phyloP scores from a whole-genome alignment of 768 basidiomycete genomes.

The Lentinus tigrinus region DNA sequence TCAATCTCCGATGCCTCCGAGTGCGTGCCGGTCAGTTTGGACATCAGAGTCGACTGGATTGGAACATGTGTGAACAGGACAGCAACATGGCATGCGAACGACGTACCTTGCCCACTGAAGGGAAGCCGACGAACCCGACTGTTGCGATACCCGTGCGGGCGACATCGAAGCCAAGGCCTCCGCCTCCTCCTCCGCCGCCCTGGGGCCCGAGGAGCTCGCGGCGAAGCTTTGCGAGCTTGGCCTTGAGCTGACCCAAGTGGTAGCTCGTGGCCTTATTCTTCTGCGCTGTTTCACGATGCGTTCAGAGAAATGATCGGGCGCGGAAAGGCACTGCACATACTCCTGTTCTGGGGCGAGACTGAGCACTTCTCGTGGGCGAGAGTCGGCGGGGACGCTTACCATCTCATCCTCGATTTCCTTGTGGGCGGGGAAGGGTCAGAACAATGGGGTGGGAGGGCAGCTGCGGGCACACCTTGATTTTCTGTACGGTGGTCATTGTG shows the following conservation, averaged over 20 bases:
- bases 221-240: constrained; percentile 95
- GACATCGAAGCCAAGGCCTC: constrained; percentile 94
- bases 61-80: constrained; percentile 7
- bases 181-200: constrained; percentile 83
- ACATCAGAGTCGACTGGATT: constrained; percentile 85
- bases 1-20: constrained; percentile 96
- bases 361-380: constrained; percentile 21
- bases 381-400: constrained; percentile 48
- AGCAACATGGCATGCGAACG: neutral
- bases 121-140: constrained; percentile 90
- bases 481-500: constrained; percentile 86
- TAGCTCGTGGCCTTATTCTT: constrained; percentile 97
- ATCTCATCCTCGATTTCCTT: constrained; percentile 97
- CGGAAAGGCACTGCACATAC: constrained; percentile 43
- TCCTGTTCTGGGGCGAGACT: constrained; percentile 61
- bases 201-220: constrained; percentile 84
- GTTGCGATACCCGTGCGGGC: constrained; percentile 97
- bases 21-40: constrained; percentile 93
- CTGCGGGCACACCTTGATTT: constrained; percentile 65
- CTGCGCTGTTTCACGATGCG: constrained; percentile 56
- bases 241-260: constrained; percentile 95
- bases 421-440: neutral
- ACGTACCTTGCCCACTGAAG: constrained; percentile 88
- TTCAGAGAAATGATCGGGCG: constrained; percentile 15
- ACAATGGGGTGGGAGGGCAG: neutral